Conservation (phyloP, 2,329 filamentous ascomycete genomes). For the Paraconiothyrium brasiliense region DNA sequence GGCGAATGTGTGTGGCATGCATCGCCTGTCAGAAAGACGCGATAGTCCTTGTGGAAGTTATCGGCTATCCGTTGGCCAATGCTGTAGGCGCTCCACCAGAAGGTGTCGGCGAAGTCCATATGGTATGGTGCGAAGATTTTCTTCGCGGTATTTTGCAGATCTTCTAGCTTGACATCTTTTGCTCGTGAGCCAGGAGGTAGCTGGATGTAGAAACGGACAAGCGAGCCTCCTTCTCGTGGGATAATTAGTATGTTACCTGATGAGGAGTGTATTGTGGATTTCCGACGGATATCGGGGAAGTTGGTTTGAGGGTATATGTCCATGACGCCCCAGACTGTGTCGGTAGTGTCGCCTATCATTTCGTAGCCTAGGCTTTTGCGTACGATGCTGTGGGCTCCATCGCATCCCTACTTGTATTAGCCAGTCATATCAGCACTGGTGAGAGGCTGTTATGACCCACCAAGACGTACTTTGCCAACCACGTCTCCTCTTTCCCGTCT, state of each 20-base stretch:
- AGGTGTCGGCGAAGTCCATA: constrained; percentile 66
- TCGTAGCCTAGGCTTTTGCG: constrained; percentile 61
- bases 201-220: constrained; percentile 72
- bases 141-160: constrained; percentile 63
- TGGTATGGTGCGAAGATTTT: constrained; percentile 64
- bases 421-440: background rate
- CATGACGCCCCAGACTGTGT: constrained; percentile 68
- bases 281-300: constrained; percentile 63
- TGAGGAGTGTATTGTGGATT: constrained; percentile 58
- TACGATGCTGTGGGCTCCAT: constrained; percentile 63
- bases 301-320: constrained; percentile 60
- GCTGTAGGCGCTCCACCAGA: constrained; percentile 77
- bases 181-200: constrained; percentile 61
- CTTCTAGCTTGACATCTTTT: constrained; percentile 62
- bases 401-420: constrained; percentile 56
- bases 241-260: constrained; percentile 61
- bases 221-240: constrained; percentile 62
- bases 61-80: constrained; percentile 77
- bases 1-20: constrained; percentile 75
- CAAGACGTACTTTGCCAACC: constrained; percentile 51
- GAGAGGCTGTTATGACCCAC: constrained; percentile 27
- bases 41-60: constrained; percentile 70
- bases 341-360: constrained; percentile 68
- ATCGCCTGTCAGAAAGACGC: constrained; percentile 75
- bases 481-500: constrained; percentile 39